Base-by-base conservation (phyloP, 768 basidiomycete species). In the Lactifluus pinguis region DNA sequence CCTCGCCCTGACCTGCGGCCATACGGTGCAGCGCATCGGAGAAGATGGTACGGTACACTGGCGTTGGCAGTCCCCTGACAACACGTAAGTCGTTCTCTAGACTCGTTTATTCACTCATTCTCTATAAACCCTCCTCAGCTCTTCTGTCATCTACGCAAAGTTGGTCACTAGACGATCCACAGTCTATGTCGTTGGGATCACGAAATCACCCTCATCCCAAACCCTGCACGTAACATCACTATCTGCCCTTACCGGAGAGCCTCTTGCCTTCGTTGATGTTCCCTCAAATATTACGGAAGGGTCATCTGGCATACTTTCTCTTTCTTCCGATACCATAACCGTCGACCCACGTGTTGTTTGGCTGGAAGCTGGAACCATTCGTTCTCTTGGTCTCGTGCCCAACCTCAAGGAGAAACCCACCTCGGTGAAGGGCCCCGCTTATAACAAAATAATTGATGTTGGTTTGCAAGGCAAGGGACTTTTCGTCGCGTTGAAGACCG, bases 1-100 rank as follows among this genome's bases (percentile, higher is more conserved):
- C 19, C 80, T 82, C 61, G 77, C 80, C 21, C 71, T 89, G 36
- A 82, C 81, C 0, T 83, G 87, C 64, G 87, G 83, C 4, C 75
- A 82, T 67, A 77, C 76, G 0, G 76, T 93, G 8, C 78, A 74
- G 9, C 75, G 75, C 32, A 63, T 94, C 14, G 71, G 81, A 59
- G 68, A 61, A 3, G 79, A 77, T 0, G 90, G 90, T 1, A 74
- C 80, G 9, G 72, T 75, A 1, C 69, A 73, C 29, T 95, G 92
- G 93, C 75, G 72, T 1, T 93, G 90, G 87, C 77, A 76, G n/a
- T 78, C 84, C 25, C 76, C 77, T 14, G 87, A 89, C 68, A 79
- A 84, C 52, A 79, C 77, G 89, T 91, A 67, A 65, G 83, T 74
- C 6, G 1, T 42, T 48, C 39, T 51, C 15, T 14, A 49, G 29